Evolutionary conservation across 169 alveolate species (phyloP).

Genomic region (Cryptosporidium meleagridis): DNA sequence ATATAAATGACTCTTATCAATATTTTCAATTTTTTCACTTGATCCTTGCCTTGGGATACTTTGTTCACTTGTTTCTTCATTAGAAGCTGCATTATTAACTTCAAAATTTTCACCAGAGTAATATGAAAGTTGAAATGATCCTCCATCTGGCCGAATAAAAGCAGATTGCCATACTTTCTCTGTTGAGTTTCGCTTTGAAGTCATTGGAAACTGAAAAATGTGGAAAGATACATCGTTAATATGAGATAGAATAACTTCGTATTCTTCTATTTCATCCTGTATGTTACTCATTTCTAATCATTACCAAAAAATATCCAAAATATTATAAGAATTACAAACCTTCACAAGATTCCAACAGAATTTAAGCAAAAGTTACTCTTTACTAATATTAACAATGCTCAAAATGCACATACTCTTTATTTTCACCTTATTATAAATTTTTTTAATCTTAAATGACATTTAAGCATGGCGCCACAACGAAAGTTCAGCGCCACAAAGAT

Average conservation of each 20-base stretch:
- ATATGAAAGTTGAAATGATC: slow-evolving; percentile 68
- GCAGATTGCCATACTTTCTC: slow-evolving; percentile 69
- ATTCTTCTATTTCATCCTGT: slow-evolving; percentile 52
- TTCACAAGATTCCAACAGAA: not conserved
- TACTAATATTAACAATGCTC: not conserved
- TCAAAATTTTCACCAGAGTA: slow-evolving; percentile 11
- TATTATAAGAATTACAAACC: not conserved
- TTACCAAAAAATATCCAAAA: not conserved
- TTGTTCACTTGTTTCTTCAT: not conserved
- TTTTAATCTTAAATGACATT: slow-evolving; percentile 17
- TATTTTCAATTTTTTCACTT: not conserved
- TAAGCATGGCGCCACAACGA: not conserved
- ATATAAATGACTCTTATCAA: slow-evolving; percentile 19
- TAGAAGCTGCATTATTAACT: not conserved
- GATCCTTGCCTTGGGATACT: not conserved
- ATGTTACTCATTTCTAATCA: not conserved
- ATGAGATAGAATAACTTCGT: slow-evolving; percentile 60
- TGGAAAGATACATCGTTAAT: slow-evolving; percentile 69
- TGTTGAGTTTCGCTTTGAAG: not conserved
- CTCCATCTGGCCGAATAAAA: slow-evolving; percentile 61
- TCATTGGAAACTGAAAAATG: slow-evolving; percentile 66
- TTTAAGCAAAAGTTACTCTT: not conserved
- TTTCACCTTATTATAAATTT: not conserved
- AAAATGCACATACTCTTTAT: not conserved
- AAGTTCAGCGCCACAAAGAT: not conserved